Conservation (phyloP, 140 eudicot species). For the Bidens hawaiensis region DNA sequence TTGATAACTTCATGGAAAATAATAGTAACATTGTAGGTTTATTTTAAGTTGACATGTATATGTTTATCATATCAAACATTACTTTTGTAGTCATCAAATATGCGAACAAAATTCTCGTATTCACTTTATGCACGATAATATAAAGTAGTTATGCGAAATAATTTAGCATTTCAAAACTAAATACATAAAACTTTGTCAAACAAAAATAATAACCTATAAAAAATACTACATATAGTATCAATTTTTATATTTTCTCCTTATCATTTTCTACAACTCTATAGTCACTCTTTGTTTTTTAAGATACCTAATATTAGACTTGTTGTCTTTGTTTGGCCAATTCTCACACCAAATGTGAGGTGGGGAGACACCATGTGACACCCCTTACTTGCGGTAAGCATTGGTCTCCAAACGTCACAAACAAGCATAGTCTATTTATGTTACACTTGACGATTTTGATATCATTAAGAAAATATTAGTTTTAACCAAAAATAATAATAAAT, state of each 20-base stretch:
- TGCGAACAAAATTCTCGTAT: background rate
- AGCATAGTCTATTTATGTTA: background rate
- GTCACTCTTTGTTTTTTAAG: background rate
- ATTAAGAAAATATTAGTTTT: background rate
- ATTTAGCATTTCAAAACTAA: too few species aligned
- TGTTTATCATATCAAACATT: background rate
- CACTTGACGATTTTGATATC: background rate
- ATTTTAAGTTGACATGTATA: too few species aligned
- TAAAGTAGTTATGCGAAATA: too few species aligned
- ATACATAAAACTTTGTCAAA: too few species aligned
- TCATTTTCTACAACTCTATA: background rate
- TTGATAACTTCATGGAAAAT: too few species aligned
- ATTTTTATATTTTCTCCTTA: background rate
- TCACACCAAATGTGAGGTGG: slow-evolving; percentile 1
- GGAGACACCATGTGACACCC: background rate
- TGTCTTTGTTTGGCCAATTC: background rate
- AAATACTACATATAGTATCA: background rate
- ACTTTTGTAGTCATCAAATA: background rate
- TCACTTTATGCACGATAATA: too few species aligned
- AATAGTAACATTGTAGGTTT: too few species aligned
- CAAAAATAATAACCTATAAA: too few species aligned
- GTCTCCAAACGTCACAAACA: background rate
- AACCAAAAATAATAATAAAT: too few species aligned
- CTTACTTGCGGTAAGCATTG: background rate
- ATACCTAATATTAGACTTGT: background rate